Evolutionary conservation across 2,329 filamentous ascomycete genomes (phyloP), one percentile per base, ranked within the genome.

Genomic region (Aspergillus arachidicola): DNA sequence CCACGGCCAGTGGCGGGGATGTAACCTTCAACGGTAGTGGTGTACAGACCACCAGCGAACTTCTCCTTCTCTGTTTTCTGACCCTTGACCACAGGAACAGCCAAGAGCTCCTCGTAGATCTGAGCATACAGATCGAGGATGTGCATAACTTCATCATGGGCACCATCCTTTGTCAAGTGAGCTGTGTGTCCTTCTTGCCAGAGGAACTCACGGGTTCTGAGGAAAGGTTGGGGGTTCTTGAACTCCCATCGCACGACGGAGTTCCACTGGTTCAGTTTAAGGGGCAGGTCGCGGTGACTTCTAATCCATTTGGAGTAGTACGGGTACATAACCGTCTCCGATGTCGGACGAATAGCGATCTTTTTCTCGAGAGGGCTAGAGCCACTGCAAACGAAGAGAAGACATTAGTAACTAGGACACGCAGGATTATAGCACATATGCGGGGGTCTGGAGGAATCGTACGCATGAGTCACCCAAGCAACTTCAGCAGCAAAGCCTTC

Each of bases 131-230:
- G 88, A 76, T 98, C 94, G 51, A 99, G 87, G 69, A 99, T 99
- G 80, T 97, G 86, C 64, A 95, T 81, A 11, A 98, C 95, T 77
- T 99, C 96, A 74, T 91, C 85, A 56, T 88, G 90, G 51, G 95
- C 94, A 67, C 88, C 85, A 70, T 91, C 85, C 78, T 96, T 89
- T 0, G 91, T 96, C 73, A 98, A 80, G 79, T 97, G 94, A 50
- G 95, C 95, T 36, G 91, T 93, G 82, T 97, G 95, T 28, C 94
- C 94, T 82, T 99, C 95, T 79, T 99, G 95, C 95, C 95, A 99
- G 69, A 98, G 81, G 80, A 99, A 99, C 79, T 99, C 95, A 78
- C 96, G 86, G 53, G 94, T 94, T 72, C 94, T 86, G 62, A 99
- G 86, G 83, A 98, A 98, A 45, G 88, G 88, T 76, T 89, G 87